phyloP scores from a whole-genome alignment of 176 grass and related monocot genomes.

The Puya raimondii region DNA sequence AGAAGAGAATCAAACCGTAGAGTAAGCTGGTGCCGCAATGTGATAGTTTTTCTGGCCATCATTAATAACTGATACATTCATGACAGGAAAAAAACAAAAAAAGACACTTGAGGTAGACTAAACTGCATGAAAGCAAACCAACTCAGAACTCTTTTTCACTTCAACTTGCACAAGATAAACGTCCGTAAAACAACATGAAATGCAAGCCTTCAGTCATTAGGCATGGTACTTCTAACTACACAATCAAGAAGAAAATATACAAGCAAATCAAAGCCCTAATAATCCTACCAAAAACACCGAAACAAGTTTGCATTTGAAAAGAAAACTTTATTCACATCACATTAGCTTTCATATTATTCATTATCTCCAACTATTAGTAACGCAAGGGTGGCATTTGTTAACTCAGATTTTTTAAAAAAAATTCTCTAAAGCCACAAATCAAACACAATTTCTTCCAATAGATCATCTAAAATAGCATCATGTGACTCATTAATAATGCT shows the following conservation, averaged over 20 bases:
- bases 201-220: too few relatives aligned
- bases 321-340: not conserved
- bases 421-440: slow-evolving; percentile 23
- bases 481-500: slow-evolving; percentile 22
- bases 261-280: slow-evolving; percentile 1
- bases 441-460: slow-evolving; percentile 33
- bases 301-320: not conserved
- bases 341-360: not conserved
- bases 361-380: not conserved
- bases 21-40: not conserved
- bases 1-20: not conserved
- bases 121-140: too few relatives aligned
- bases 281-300: not conserved
- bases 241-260: not conserved
- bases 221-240: too few relatives aligned
- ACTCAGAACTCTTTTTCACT: too few relatives aligned
- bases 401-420: not conserved
- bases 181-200: too few relatives aligned
- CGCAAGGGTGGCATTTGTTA: not conserved
- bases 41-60: not conserved
- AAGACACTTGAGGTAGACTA: too few relatives aligned
- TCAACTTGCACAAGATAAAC: too few relatives aligned
- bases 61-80: not conserved
- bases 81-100: not conserved
- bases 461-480: slow-evolving; percentile 37